Evolutionary conservation across 208 protist species (phyloP).

Genomic region (Trypanosoma mega): DNA sequence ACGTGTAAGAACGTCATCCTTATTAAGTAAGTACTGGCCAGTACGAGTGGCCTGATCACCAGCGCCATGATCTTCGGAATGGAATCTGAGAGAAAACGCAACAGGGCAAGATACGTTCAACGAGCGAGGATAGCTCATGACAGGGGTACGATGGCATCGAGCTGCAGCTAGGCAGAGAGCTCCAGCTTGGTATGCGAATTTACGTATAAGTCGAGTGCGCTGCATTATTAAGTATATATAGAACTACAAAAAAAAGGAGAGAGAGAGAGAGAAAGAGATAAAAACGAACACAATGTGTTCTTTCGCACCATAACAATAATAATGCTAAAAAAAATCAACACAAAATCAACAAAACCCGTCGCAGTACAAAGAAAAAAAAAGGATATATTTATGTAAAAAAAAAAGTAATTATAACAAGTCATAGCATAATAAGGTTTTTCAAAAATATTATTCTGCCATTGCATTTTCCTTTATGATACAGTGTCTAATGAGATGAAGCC

Average conservation of each 20-base stretch:
- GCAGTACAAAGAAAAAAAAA: too few species aligned
- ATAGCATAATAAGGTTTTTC: slow-evolving; percentile 3
- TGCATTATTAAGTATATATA: slow-evolving; percentile 22
- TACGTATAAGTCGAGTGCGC: slow-evolving; percentile 23
- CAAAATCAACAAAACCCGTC: too few species aligned
- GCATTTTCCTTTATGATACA: too few species aligned
- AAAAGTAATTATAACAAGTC: slow-evolving; percentile 8
- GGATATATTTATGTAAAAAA: too few species aligned
- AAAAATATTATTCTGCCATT: slow-evolving; percentile 16
- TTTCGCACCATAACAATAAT: slow-evolving; percentile 18
- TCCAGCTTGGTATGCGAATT: slow-evolving; percentile 11
- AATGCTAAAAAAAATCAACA: too few species aligned
- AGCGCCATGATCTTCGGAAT: slow-evolving; percentile 39
- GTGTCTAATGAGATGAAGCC: too few species aligned
- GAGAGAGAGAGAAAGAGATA: slow-evolving; percentile 1
- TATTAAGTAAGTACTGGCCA: slow-evolving; percentile 90
- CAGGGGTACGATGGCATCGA: slow-evolving; percentile 12
- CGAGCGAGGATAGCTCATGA: neutral
- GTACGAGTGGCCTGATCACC: slow-evolving; percentile 66
- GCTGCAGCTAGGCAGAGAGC: slow-evolving; percentile 8
- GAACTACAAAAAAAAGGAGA: slow-evolving; percentile 12
- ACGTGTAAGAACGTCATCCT: slow-evolving; percentile 93
- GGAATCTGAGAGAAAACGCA: slow-evolving; percentile 46
- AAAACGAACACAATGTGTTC: slow-evolving; percentile 6
- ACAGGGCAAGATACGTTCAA: slow-evolving; percentile 9